These are phyloP conservation scores for Fremontodendron californicum DNA, from an alignment of 345 rosid genomes.

Conservation along the genomic window DNA sequence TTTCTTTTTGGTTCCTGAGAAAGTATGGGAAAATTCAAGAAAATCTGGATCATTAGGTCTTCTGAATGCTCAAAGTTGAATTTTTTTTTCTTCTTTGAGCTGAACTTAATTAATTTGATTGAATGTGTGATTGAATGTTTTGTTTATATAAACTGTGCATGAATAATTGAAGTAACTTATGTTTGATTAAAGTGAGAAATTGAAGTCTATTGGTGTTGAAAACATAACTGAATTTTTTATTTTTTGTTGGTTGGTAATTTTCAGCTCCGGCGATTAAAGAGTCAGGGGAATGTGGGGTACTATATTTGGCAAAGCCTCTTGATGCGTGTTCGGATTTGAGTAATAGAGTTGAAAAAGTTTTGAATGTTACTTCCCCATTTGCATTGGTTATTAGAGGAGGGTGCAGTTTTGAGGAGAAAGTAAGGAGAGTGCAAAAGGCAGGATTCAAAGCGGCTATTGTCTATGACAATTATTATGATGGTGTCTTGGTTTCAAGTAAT, in stretches of 20 bases:
- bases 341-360: constrained; percentile 36
- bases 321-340: constrained; percentile 67
- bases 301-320: constrained; percentile 64
- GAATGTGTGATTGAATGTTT: neutral
- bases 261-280: constrained; percentile 64
- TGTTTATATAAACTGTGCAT: neutral
- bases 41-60: neutral
- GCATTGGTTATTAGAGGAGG: constrained; percentile 76
- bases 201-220: neutral
- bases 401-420: constrained; percentile 90
- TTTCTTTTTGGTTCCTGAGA: constrained; percentile 10
- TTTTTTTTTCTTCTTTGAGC: neutral
- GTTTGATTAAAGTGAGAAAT: too few relatives aligned
- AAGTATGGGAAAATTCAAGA: neutral
- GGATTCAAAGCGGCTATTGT: constrained; percentile 79
- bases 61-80: neutral
- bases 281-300: constrained; percentile 64
- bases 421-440: constrained; percentile 75
- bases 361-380: constrained; percentile 45
- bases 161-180: too few relatives aligned
- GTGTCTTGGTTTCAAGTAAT: constrained; percentile 73
- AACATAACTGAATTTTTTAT: neutral
- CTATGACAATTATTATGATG: constrained; percentile 58
- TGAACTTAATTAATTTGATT: neutral
- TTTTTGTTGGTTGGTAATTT: constrained; percentile 15